Conservation (phyloP, 768 basidiomycete species). For the Agaricus blazei region DNA sequence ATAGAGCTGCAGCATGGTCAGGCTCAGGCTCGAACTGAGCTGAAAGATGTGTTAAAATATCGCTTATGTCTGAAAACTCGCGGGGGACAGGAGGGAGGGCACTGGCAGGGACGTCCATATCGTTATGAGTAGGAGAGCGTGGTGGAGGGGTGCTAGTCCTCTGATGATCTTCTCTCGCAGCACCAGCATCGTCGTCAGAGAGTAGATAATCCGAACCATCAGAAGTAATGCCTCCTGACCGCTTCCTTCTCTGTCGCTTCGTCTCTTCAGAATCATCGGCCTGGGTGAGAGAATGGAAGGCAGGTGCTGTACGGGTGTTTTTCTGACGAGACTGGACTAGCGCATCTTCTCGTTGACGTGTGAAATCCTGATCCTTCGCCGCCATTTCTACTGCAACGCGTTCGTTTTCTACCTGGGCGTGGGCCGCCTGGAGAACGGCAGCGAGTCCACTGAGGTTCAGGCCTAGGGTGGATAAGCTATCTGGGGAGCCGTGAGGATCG, state of each 20-base stretch:
- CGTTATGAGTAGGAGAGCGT: slow-evolving; percentile 29
- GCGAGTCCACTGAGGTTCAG: slow-evolving; percentile 62
- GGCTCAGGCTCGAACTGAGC: slow-evolving; percentile 61
- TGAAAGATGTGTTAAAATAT: slow-evolving; percentile 71
- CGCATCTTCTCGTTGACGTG: slow-evolving; percentile 38
- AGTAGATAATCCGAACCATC: slow-evolving; percentile 56
- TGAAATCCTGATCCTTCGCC: slow-evolving; percentile 40
- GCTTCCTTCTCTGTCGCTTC: slow-evolving; percentile 22
- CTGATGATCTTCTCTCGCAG: slow-evolving; percentile 34
- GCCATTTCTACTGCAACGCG: slow-evolving; percentile 31
- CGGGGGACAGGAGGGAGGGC: slow-evolving; percentile 45
- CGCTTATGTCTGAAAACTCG: slow-evolving; percentile 69
- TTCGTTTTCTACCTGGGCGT: slow-evolving; percentile 52
- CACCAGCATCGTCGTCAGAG: slow-evolving; percentile 40
- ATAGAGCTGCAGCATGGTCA: slow-evolving; percentile 35
- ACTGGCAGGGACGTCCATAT: slow-evolving; percentile 23
- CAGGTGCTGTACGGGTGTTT: slow-evolving; percentile 66
- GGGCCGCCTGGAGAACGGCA: slow-evolving; percentile 77
- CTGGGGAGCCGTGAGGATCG: slow-evolving; percentile 21
- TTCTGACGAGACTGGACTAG: slow-evolving; percentile 41
- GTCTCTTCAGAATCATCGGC: slow-evolving; percentile 33
- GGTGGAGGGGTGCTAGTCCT: slow-evolving; percentile 22
- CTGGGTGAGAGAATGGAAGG: slow-evolving; percentile 74
- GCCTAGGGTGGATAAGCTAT: slow-evolving; percentile 38
- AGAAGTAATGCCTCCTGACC: slow-evolving; percentile 32